phyloP scores from a whole-genome alignment of 768 basidiomycete genomes.

The Mycena vulgaris region DNA sequence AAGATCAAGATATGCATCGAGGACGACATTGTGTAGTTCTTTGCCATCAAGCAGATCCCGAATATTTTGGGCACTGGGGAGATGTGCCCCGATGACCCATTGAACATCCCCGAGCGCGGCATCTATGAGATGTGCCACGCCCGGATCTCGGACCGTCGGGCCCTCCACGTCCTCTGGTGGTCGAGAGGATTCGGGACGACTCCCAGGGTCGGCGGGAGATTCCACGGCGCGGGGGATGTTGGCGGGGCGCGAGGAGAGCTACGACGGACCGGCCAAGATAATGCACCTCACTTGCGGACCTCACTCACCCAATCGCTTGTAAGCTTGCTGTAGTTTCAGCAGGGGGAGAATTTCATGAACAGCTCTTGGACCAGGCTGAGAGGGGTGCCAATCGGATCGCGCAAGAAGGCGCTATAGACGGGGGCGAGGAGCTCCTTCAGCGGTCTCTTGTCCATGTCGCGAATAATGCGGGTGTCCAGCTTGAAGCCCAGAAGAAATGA shows the following conservation, averaged over 20 bases:
- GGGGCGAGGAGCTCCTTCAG: conserved; percentile 3
- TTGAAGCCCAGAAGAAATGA: not conserved
- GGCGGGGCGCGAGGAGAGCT: not conserved
- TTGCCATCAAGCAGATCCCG: not conserved
- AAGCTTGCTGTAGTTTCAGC: not conserved
- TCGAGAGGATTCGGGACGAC: too few species aligned
- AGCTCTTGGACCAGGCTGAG: not conserved
- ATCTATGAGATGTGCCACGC: not conserved
- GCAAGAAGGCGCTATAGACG: not conserved
- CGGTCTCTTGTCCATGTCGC: not conserved
- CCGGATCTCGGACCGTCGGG: not conserved
- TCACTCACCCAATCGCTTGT: not conserved
- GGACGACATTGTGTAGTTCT: not conserved
- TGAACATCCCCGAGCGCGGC: not conserved
- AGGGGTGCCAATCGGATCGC: not conserved
- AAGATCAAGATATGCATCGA: not conserved
- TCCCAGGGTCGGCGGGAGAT: too few species aligned
- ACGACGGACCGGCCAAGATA: too few species aligned
- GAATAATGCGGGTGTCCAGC: not conserved
- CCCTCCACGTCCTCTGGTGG: not conserved
- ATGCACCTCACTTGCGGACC: too few species aligned
- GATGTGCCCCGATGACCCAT: not conserved
- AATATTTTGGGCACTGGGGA: not conserved
- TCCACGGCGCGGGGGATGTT: not conserved
- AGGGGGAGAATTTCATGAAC: not conserved